Base-by-base conservation (phyloP, 352 stramenopile genomes). In the Phytophthora ohioensis region DNA sequence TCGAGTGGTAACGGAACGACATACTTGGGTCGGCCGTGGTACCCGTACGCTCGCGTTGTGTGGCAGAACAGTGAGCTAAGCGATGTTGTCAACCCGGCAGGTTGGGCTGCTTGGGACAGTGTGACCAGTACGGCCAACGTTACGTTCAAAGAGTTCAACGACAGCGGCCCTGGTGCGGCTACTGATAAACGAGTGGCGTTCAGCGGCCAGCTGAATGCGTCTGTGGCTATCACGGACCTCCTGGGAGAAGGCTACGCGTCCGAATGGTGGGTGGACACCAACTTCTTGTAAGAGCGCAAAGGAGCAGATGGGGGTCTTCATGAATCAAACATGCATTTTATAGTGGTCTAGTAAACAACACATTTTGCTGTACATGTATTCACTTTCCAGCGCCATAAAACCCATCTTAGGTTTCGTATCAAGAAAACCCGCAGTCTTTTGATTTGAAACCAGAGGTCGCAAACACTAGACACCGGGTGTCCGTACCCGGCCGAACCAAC, bases 61-160 rank as follows among this genome's bases (percentile, higher is more conserved):
- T 59, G 51, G 51, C 34, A 58, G 34, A 58, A 58, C 51, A 58
- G 51, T 9, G 51, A 58, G 15, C n/a, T 58, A 2, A 58, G 51
- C 51, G 51, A 58, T 32, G 38, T 58, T 10, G 38, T 58, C 17
- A 58, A 58, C 12, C 51, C 51, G 3, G 51, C 35, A 32, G 51
- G 51, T 11, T 58, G 51, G 51, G n/a, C 35, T 4, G 5, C 8
- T 11, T 59, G 53, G 53, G 15, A 59, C 36, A 59, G 41, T 4
- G 36, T 13, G 2, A 48, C 39, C 17, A 59, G 41, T 36, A 49
- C 53, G 53, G 53, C 53, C 13, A 48, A 59, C 21, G 53, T 59
- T n/a, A 48, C 39, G 10, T 59, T 59, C 27, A 59, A 59, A 45
- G 53, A 59, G 36, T 59, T 59, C 36, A 59, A 59, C 53, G 49